phyloP scores from a whole-genome alignment of 2,329 filamentous ascomycete species.

The Xylariaceae sp. region DNA sequence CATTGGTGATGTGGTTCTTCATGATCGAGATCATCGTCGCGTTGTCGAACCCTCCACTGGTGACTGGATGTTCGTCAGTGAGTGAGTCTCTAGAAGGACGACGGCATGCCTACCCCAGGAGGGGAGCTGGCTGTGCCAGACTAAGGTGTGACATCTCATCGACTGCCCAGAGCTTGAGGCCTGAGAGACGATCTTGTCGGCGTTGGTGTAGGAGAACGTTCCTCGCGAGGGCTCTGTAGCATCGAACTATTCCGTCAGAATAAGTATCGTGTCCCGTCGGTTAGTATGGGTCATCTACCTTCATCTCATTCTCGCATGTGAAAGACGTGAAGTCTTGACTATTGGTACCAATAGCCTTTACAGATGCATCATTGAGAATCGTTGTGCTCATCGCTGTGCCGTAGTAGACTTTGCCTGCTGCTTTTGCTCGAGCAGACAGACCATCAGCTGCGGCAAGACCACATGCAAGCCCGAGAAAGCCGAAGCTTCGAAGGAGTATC shows the following conservation, averaged over 20 bases:
- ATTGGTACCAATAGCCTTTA: slow-evolving; percentile 1
- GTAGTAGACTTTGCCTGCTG: no score
- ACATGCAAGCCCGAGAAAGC: no score
- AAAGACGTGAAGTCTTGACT: slow-evolving; percentile 1
- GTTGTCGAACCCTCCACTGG: no score
- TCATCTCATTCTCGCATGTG: slow-evolving; percentile 3
- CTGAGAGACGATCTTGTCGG: slow-evolving; percentile 32
- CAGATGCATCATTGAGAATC: slow-evolving; percentile 1
- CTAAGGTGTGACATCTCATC: slow-evolving; percentile 47
- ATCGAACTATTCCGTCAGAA: slow-evolving; percentile 1
- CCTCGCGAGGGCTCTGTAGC: slow-evolving; percentile 2
- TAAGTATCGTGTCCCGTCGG: no score
- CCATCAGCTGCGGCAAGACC: no score
- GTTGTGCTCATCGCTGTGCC: no score
- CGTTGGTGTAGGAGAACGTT: slow-evolving; percentile 3
- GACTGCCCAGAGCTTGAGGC: slow-evolving; percentile 31
- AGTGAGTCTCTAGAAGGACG: neutral
- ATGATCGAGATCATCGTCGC: slow-evolving; percentile 44
- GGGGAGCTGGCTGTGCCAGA: slow-evolving; percentile 27
- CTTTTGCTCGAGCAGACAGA: no score
- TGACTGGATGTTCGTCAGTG: no score
- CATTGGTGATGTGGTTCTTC: slow-evolving; percentile 47
- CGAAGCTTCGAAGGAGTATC: no score
- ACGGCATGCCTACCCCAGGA: slow-evolving; percentile 40
- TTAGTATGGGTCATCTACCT: neutral